A percentile compares a stretch with the other conserved stretches of the same genome.
phyloP scores from a whole-genome alignment of 495 filamentous ascomycete genomes.

The Hypoxylon cercidicola region DNA sequence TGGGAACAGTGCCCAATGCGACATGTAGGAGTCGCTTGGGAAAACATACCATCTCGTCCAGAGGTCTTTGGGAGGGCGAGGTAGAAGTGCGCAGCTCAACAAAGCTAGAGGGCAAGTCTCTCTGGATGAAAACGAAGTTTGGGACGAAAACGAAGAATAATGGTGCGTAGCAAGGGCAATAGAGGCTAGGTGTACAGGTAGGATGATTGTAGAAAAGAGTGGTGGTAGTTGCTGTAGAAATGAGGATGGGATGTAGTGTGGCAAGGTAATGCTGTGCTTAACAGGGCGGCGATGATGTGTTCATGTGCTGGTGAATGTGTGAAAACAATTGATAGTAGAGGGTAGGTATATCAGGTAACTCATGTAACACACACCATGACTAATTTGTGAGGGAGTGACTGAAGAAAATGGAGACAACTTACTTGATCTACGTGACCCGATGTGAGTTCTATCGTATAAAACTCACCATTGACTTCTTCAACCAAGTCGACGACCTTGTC shows the following conservation, averaged over 20 bases:
- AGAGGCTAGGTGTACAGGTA: no score
- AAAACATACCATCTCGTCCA: slow-evolving; percentile 27
- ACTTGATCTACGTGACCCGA: slow-evolving; percentile 38
- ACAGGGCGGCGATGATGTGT: no score
- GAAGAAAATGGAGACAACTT: slow-evolving; percentile 22
- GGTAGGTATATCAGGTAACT: not conserved
- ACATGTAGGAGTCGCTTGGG: not conserved
- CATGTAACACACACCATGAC: no score
- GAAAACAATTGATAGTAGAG: slow-evolving; percentile 24
- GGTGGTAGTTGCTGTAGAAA: no score
- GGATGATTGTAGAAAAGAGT: no score
- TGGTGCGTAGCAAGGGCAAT: no score
- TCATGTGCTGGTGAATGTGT: not conserved
- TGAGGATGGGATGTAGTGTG: no score
- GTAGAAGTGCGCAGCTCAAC: no score
- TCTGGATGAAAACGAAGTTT: not conserved
- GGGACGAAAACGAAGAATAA: no score
- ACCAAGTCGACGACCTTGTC: not conserved
- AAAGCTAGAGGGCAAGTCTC: no score
- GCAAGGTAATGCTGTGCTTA: no score
- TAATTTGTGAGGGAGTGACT: not conserved
- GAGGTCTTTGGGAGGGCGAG: no score
- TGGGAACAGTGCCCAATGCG: not conserved
- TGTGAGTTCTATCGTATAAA: slow-evolving; percentile 37
- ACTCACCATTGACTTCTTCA: slow-evolving; percentile 17